phyloP scores from a whole-genome alignment of 176 grass and related monocot species.

The Bothriochloa decipiens region DNA sequence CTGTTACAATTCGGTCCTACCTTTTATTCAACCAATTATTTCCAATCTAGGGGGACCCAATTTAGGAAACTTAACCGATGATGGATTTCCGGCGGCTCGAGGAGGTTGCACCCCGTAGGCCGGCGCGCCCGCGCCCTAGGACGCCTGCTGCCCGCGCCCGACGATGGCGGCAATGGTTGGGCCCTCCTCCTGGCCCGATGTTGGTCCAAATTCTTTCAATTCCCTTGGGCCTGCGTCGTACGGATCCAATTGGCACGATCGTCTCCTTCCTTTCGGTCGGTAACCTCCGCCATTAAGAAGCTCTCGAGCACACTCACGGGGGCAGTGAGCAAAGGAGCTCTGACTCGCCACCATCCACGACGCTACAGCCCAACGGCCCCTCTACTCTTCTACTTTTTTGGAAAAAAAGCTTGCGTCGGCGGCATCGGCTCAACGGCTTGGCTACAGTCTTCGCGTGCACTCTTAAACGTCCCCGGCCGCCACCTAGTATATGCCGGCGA shows the following conservation, averaged over 20 bases:
- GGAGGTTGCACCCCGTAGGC: too few species aligned
- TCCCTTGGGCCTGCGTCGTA: too few species aligned
- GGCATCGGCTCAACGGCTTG: constrained; percentile 33
- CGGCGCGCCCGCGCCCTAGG: too few species aligned
- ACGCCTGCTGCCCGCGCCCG: too few species aligned
- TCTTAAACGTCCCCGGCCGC: constrained; percentile 35
- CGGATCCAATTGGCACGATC: not conserved
- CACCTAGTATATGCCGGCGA: constrained; percentile 10
- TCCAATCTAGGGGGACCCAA: too few species aligned
- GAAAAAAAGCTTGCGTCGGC: constrained; percentile 33
- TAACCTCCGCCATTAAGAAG: constrained; percentile 63
- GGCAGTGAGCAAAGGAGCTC: constrained; percentile 25
- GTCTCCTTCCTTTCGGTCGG: constrained; percentile 42
- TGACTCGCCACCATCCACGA: constrained; percentile 44
- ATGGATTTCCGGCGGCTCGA: too few species aligned
- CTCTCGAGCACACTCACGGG: constrained; percentile 53
- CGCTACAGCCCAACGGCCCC: constrained; percentile 44
- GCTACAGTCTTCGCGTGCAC: constrained; percentile 39
- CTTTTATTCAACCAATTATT: too few species aligned
- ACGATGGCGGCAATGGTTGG: too few species aligned
- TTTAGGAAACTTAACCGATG: too few species aligned
- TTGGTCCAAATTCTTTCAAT: too few species aligned
- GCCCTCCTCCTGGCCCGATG: too few species aligned
- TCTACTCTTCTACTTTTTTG: constrained; percentile 28
- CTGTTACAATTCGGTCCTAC: too few species aligned